These are phyloP conservation scores for Magnolia officinalis DNA, from an alignment of 164 flowering plant genomes.

Conservation along the genomic window DNA sequence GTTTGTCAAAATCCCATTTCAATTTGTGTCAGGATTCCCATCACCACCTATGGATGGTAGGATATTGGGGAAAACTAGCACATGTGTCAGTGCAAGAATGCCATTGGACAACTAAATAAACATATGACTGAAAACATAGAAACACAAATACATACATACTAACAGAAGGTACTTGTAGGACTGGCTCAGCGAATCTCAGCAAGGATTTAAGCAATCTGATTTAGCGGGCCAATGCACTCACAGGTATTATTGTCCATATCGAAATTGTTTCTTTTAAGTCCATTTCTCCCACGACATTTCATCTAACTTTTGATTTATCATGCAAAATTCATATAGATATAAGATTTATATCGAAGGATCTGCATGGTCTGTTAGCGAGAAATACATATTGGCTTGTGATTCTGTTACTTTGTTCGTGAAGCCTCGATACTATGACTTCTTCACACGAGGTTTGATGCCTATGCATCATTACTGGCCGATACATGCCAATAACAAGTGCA, in stretches of 20 bases:
- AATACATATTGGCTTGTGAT: constrained; percentile 67
- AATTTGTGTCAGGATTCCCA: too few species aligned
- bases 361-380: constrained; percentile 78
- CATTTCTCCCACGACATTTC: neutral
- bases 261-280: neutral
- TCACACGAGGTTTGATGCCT: constrained; percentile 52
- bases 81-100: too few species aligned
- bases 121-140: too few species aligned
- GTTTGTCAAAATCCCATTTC: too few species aligned
- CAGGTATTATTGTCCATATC: constrained; percentile 30
- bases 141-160: neutral
- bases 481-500: constrained; percentile 32
- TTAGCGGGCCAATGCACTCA: constrained; percentile 53
- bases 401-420: constrained; percentile 40
- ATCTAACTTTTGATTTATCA: neutral
- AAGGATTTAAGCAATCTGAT: constrained; percentile 39
- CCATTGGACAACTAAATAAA: too few species aligned
- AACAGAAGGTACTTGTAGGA: constrained; percentile 29
- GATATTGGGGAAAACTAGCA: too few species aligned
- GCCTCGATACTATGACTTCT: constrained; percentile 59
- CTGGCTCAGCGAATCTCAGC: constrained; percentile 37
- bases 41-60: too few species aligned
- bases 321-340: constrained; percentile 28
- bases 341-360: constrained; percentile 64
- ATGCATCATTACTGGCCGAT: constrained; percentile 72